These are phyloP conservation scores for Vigna trinervia DNA, from an alignment of 306 rosid species.

Conservation along the genomic window DNA sequence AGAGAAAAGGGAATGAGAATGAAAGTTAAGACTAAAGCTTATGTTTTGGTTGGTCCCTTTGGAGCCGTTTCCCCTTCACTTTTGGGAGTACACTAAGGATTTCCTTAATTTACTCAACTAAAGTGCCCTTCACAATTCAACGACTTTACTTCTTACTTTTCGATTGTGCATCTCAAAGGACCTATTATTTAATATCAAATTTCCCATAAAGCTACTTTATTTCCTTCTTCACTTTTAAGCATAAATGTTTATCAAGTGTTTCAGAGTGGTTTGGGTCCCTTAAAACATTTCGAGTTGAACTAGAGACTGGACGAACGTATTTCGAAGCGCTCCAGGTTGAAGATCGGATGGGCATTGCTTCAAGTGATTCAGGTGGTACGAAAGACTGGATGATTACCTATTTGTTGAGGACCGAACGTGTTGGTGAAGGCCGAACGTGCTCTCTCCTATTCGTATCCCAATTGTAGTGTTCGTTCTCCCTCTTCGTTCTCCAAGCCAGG, in stretches of 20 bases:
- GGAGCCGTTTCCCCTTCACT: conserved; percentile 28
- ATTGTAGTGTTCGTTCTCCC: too few relatives aligned
- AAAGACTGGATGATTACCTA: too few relatives aligned
- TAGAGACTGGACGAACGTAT: too few relatives aligned
- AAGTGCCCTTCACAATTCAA: conserved; percentile 41
- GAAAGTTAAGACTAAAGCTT: background rate
- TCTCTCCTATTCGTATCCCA: too few relatives aligned
- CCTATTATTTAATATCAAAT: conserved; percentile 3
- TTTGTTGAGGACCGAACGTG: too few relatives aligned
- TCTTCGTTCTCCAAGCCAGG: too few relatives aligned
- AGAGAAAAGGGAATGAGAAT: background rate
- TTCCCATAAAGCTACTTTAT: conserved; percentile 38
- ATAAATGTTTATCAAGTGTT: conserved; percentile 36
- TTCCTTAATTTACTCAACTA: conserved; percentile 59
- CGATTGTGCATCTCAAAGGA: conserved; percentile 45
- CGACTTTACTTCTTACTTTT: conserved; percentile 44
- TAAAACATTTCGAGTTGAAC: too few relatives aligned
- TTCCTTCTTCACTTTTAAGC: conserved; percentile 2
- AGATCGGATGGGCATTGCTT: too few relatives aligned
- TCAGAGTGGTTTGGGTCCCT: too few relatives aligned
- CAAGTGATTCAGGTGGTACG: too few relatives aligned
- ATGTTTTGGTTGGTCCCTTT: conserved; percentile 19
- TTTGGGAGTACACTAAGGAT: conserved; percentile 27
- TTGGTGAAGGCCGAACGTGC: too few relatives aligned
- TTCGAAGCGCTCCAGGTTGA: too few relatives aligned